Percentiles rank a stretch among this genome's conserved stretches.
Conservation (phyloP, 169 alveolate genomes). For the Eimeria sp. region DNA sequence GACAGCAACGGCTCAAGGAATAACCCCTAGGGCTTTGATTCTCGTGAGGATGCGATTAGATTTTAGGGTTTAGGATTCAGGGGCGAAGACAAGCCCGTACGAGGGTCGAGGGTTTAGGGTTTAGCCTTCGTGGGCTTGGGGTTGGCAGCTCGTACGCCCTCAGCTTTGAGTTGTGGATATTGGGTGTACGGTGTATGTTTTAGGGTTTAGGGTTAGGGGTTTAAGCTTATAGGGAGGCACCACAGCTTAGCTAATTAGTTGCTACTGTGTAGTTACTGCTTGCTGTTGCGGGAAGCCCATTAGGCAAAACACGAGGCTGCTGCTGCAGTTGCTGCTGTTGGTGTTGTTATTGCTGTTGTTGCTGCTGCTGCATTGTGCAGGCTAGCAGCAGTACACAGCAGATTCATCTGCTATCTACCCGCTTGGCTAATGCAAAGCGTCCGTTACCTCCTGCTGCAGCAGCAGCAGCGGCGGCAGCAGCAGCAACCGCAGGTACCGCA, state of each 20-base stretch:
- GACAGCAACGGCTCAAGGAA: slow-evolving; percentile 77
- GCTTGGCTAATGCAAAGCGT: slow-evolving; percentile 74
- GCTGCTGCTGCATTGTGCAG: slow-evolving; percentile 24
- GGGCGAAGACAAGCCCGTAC: too few relatives aligned
- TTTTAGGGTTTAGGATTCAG: background rate
- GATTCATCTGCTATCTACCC: slow-evolving; percentile 59
- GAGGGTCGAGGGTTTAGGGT: background rate
- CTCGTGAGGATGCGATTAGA: slow-evolving; percentile 22
- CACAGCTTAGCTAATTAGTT: background rate
- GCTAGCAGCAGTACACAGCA: slow-evolving; percentile 65
- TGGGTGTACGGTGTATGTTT: background rate
- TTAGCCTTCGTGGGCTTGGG: background rate
- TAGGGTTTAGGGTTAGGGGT: background rate
- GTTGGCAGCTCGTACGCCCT: background rate
- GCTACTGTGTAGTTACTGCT: background rate
- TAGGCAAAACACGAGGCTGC: background rate
- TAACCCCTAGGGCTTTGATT: slow-evolving; percentile 71
- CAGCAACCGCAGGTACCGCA: background rate
- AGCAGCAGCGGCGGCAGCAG: background rate
- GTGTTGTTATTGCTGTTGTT: background rate
- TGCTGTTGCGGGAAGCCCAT: background rate
- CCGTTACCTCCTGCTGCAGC: background rate
- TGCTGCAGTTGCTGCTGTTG: background rate
- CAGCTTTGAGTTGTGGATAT: background rate
- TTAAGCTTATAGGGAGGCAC: background rate